Evolutionary conservation across 129 eudicot genomes (phyloP), one percentile per base, ranked within the genome.

Genomic region (Cynara cardunculus): DNA sequence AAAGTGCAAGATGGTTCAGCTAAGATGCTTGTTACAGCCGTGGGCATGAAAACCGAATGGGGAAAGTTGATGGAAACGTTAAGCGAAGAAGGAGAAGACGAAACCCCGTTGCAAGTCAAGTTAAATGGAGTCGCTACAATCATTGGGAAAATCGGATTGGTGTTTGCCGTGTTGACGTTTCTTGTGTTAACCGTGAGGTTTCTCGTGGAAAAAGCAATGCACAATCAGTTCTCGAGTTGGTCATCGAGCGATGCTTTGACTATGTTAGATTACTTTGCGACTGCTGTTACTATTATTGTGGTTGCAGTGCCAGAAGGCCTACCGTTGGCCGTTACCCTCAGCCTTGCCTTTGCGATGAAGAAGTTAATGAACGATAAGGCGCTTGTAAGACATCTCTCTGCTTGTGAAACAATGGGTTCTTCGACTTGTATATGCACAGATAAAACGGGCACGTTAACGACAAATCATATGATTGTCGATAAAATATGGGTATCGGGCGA

Each of bases 41-140:
- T 95, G 67, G 97, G 99, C 65, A 89, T 90, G 97, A 91, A 86
- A 83, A 95, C 99, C 27, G 96, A 92, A 87, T 94, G 99, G 99
- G 99, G 96, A 24, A 87, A 84, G 69, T 79, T 94, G 82, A 92
- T 94, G 97, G 96, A 84, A 80, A 89, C 96, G 7, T 70, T 94
- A 46, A 85, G 86, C 41, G 97, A 92, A 71, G 92, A 88, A 21
- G 91, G 91, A 2, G 91, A 94, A 80, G 96, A 94, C 71, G 97
- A 94, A 88, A 94, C 97, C 7, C 98, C 97, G 0, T 75, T 94
- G 75, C 97, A 91, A 80, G 97, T 90, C 44, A 91, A 91, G 86
- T 78, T 91, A 28, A 94, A 89, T 28, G 97, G 97, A 34, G 97
- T 94, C 56, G 98, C 98, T 44, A 91, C 98, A 18, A 83, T 94